Conservation (phyloP, 2,329 filamentous ascomycete genomes). For the Colletotrichum scovillei region DNA sequence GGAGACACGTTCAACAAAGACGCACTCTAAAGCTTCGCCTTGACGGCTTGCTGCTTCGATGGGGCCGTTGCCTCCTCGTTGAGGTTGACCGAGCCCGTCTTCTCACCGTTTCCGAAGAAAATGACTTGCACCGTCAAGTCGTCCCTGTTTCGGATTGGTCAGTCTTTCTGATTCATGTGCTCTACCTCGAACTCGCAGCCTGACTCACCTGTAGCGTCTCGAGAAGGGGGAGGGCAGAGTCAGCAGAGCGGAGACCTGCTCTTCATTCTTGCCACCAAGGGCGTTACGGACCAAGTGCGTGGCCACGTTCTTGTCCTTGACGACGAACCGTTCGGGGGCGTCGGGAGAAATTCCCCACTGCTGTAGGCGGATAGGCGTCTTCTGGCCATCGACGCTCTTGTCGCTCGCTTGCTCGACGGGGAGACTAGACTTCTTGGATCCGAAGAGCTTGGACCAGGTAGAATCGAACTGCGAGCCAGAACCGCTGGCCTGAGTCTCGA, state of each 20-base stretch:
- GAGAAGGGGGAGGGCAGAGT: conserved; percentile 93
- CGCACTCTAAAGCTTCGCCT: conserved; percentile 50
- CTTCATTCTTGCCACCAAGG: conserved; percentile 89
- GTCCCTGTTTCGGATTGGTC: conserved; percentile 67
- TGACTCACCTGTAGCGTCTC: conserved; percentile 81
- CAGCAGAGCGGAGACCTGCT: conserved; percentile 92
- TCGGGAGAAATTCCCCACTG: conserved; percentile 89
- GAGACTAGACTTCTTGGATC: conserved; percentile 64
- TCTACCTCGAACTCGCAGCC: neutral
- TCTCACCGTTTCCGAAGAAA: conserved; percentile 89
- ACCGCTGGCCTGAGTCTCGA: conserved; percentile 77
- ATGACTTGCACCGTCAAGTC: conserved; percentile 98
- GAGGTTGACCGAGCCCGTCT: conserved; percentile 81
- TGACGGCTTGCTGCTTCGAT: conserved; percentile 44
- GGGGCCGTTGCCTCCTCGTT: conserved; percentile 87
- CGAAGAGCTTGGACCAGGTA: conserved; percentile 75
- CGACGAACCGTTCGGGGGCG: conserved; percentile 85
- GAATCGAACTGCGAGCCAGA: conserved; percentile 74
- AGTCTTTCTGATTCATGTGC: neutral
- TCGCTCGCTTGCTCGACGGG: conserved; percentile 77
- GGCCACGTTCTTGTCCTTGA: conserved; percentile 95
- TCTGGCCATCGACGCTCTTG: conserved; percentile 74
- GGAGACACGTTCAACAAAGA: no score
- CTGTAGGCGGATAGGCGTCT: conserved; percentile 85
- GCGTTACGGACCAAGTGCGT: conserved; percentile 97